Evolutionary conservation across 1,284 basidiomycete species (phyloP), one percentile per base, ranked within the genome.

Genomic region (Trichosporon asahii): DNA sequence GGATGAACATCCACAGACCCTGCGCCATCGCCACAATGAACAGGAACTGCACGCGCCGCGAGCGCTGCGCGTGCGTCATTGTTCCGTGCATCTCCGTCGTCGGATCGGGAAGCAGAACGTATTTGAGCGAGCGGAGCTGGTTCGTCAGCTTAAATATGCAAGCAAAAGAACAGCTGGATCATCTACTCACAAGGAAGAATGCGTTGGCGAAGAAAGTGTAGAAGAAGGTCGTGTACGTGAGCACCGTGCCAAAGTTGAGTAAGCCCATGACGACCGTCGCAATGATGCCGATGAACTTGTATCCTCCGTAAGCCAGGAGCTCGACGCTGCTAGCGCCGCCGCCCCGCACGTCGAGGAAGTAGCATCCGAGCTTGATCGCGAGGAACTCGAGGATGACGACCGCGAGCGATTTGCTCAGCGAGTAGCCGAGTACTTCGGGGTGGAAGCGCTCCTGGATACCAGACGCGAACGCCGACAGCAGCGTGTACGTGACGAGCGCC

Each of bases 401-500:
- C 12, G 88, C 88, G 23, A 95, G 82, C 1, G 94, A 93, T 72
- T 92, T 91, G 5, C 91, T 92, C 0, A 94, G 90, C 0, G 90
- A 91, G 72, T 93, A 85, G 57, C 95, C 96, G 18, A 99, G 88
- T 66, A 98, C 90, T 76, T 93, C 90, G 9, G 96, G 95, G 78
- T 95, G 90, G 82, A 98, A 98, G 65, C 89, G 88, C 63, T 89
- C 88, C 71, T 92, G 87, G 12, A 97, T 85, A 25, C 96, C 96
- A 3, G 92, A 90, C 71, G 93, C 89, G 23, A 98, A 86, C 0
- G 93, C 93, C 15, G 89, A 89, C 3, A 97, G 86, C 27, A 99
- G 90, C 74, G 98, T 91, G 81, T 98, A 99, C 0, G 97, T 98
- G 23, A 97, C 93, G 31, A 99, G 87, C 0, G 95, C 92, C 96